Conservation (phyloP, 305 asterid species). For the Ilex paraguariensis region DNA sequence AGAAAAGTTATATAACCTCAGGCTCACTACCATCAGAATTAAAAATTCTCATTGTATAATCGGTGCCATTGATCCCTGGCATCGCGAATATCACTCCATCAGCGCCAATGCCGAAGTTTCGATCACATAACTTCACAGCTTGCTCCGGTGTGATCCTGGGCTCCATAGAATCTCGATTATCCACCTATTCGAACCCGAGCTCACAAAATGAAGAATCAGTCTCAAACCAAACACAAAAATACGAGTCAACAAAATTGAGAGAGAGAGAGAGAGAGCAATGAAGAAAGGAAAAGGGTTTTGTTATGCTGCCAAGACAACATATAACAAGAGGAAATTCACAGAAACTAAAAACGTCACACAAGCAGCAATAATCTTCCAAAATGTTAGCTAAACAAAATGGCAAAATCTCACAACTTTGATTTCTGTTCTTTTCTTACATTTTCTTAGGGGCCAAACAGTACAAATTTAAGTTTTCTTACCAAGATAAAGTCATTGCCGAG, state of each 20-base stretch:
- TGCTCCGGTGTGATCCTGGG: constrained; percentile 83
- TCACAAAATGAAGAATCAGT: not conserved
- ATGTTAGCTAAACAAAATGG: no score
- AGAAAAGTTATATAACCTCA: constrained; percentile 45
- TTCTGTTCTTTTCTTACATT: no score
- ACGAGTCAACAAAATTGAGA: no score
- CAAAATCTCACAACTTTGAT: no score
- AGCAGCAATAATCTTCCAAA: no score
- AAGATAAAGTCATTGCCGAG: constrained; percentile 89
- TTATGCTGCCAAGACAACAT: no score
- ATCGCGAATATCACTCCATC: constrained; percentile 91
- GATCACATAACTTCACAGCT: constrained; percentile 74
- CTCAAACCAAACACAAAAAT: no score
- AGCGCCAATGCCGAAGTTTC: constrained; percentile 95
- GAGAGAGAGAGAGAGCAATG: no score
- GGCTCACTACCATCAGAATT: constrained; percentile 99
- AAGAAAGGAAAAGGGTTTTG: no score
- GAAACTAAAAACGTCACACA: not conserved
- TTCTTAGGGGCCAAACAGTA: no score
- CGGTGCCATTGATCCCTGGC: constrained; percentile 80
- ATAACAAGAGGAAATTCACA: no score
- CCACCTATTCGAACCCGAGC: constrained; percentile 43
- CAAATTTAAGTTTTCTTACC: constrained; percentile 26
- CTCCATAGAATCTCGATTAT: constrained; percentile 65
- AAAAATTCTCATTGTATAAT: constrained; percentile 92